Evolutionary conservation across 257 asterid genomes (phyloP), one percentile per base, ranked within the genome.

Genomic region (Jasminum sambac): DNA sequence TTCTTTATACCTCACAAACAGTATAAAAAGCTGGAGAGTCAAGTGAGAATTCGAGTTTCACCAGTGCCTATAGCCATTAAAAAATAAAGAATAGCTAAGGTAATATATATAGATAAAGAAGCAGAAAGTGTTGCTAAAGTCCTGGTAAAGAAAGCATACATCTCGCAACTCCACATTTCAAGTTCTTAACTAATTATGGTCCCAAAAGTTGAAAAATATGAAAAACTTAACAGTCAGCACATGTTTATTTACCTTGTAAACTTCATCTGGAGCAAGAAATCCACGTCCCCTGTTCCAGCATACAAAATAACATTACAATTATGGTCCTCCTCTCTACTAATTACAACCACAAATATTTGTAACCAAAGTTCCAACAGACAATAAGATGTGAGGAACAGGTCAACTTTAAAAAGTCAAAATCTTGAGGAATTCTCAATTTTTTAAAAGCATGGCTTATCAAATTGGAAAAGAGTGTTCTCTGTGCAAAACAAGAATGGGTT

Each of bases 1-100:
- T 25, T 63, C 30, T 48, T 64, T 62, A 11, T 81, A 90, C 96
- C 96, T 90, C 96, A 78, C 96, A 90, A 63, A 78, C 96, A 19
- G 92, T 88, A 70, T 90, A 90, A 57, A 90, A 83, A 72, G 95
- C 91, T 8, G 96, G 96, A 39, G 96, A 84, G 84, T 90, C 96
- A 0, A 90, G 89, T 72, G 85, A 73, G 67, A 84, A 84, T 43
- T 92, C 96, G 70, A 86, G 73, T 78, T 86, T 90, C 77, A 78
- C 86, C 88, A 90, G 79, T 37, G 89, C 96, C 96, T 90, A 72
- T 55, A 73, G 66, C 38, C 68, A 72, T 71, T 70, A 55, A 64
- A 67, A 21, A 70, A 39, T 63, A 42, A 62, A 57, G 58, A 13
- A 25, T 37, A 59, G 36, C 60, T 48, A 48, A 17, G 48, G 30